Evolutionary conservation across 116 monocot species (phyloP), one percentile per base, ranked within the genome.

Genomic region (Trichopus zeylanicus): DNA sequence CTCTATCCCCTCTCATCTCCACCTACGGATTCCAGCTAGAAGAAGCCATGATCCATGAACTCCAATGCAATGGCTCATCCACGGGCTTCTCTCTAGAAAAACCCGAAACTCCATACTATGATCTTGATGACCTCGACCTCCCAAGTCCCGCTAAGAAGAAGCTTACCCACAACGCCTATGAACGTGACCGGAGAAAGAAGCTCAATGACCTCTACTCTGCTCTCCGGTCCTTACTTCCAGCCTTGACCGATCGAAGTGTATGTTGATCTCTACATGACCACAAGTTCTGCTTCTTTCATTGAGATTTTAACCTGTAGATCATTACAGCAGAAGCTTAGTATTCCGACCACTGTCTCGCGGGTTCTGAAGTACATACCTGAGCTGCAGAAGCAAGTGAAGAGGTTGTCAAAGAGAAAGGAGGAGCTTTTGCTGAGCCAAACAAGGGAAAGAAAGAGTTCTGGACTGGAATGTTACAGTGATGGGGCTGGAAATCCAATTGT

Each of bases 351-450:
- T 5, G 31, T 85, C 9, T 66, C 70, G 15, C 67, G 56, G 20
- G 70, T 77, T 2, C n/a, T 80, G 49, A 85, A 80, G 52, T 85
- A 85, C 67, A 80, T 85, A 67, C 85, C 80, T 1, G 79, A 84
- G 65, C 58, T 84, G 23, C 84, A 79, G 62, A 64, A 56, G 6
- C 61, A 69, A 20, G 60, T 85, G 6, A 51, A 61, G 18, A 63
- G 49, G 25, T 39, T 80, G 15, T 30, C 7, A 24, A 24, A 56
- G 8, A 76, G 51, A 32, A 85, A 85, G 70, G 77, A 85, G 56
- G 64, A 73, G 60, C 35, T 78, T 1, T 1, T 70, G 7, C 13
- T 49, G 52, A 65, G 26, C n/a, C 27, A 47, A 12, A 46, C 71
- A n/a, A 67, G 34, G 3, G n/a, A 62, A 63, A 46, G 29, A 35